Evolutionary conservation across 1,284 basidiomycete species (phyloP).

Genomic region (Irpex sp.): DNA sequence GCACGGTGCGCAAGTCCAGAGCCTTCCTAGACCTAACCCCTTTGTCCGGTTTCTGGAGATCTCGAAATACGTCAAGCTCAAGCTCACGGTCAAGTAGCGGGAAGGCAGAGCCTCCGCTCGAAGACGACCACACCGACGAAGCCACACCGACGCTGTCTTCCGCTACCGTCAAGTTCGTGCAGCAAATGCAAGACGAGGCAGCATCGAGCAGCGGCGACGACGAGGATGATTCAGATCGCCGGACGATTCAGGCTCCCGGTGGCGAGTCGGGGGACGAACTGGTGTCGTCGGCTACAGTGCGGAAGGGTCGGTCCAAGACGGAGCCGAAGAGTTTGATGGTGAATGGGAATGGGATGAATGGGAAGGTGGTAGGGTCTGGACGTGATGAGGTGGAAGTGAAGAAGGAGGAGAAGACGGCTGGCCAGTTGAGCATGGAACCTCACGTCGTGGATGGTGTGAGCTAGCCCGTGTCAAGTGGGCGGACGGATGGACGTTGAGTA

Average conservation of each 20-base stretch:
- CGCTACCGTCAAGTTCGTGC: background rate
- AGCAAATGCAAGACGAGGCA: slow-evolving; percentile 3
- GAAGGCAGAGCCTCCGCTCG: slow-evolving; percentile 22
- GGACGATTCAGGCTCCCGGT: slow-evolving; percentile 44
- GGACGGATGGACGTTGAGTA: background rate
- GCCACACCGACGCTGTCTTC: slow-evolving; percentile 15
- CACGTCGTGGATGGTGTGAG: slow-evolving; percentile 14
- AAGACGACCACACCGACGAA: slow-evolving; percentile 23
- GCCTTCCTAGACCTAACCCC: slow-evolving; percentile 57
- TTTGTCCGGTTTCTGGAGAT: slow-evolving; percentile 60
- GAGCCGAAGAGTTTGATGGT: slow-evolving; percentile 22
- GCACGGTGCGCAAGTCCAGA: slow-evolving; percentile 34
- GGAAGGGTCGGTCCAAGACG: slow-evolving; percentile 17
- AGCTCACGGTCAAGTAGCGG: slow-evolving; percentile 23
- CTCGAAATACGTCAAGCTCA: slow-evolving; percentile 55
- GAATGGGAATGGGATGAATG: background rate
- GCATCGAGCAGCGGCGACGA: slow-evolving; percentile 36
- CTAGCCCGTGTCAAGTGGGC: slow-evolving; percentile 7
- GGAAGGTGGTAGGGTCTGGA: slow-evolving; percentile 12
- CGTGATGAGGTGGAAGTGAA: background rate
- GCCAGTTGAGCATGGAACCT: slow-evolving; percentile 12
- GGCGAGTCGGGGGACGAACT: slow-evolving; percentile 26
- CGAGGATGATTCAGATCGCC: slow-evolving; percentile 41
- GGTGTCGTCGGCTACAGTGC: too few species aligned
- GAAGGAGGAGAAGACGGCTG: slow-evolving; percentile 19